These are phyloP conservation scores for Geotrichum bryndzae DNA, from an alignment of 1,139 yeast genomes.

Conservation along the genomic window DNA sequence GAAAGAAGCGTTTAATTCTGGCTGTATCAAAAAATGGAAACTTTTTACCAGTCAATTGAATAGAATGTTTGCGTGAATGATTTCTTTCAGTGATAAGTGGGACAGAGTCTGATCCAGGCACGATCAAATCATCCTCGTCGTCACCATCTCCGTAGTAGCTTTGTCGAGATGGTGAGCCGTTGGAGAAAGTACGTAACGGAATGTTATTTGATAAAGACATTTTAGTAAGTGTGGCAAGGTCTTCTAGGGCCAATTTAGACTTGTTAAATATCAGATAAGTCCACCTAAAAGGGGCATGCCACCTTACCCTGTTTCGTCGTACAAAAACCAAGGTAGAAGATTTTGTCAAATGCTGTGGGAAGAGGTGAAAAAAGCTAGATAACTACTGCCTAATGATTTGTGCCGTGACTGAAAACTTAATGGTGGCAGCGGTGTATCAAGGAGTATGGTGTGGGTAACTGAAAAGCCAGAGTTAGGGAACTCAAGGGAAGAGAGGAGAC, in stretches of 20 bases:
- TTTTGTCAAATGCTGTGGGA: not conserved
- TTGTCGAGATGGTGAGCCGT: not conserved
- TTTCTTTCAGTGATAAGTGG: not conserved
- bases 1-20: not conserved
- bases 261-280: constrained; percentile 2
- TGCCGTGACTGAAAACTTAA: not conserved
- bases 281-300: constrained; percentile 12
- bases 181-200: constrained; percentile 1
- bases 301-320: constrained; percentile 9
- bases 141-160: not conserved
- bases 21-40: not conserved
- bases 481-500: not conserved
- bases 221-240: not conserved
- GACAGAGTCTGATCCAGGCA: not conserved
- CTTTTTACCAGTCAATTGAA: not conserved
- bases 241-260: constrained; percentile 1
- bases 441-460: not conserved
- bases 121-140: constrained; percentile 2
- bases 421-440: constrained; percentile 1
- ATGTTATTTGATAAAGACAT: constrained; percentile 1
- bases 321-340: not conserved
- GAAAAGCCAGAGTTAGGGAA: not conserved
- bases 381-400: not conserved
- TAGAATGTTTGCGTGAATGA: not conserved
- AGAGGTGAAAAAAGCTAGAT: not conserved